Evolutionary conservation across 495 filamentous ascomycete genomes (phyloP).

Genomic region (Friedmanniomyces simplex): DNA sequence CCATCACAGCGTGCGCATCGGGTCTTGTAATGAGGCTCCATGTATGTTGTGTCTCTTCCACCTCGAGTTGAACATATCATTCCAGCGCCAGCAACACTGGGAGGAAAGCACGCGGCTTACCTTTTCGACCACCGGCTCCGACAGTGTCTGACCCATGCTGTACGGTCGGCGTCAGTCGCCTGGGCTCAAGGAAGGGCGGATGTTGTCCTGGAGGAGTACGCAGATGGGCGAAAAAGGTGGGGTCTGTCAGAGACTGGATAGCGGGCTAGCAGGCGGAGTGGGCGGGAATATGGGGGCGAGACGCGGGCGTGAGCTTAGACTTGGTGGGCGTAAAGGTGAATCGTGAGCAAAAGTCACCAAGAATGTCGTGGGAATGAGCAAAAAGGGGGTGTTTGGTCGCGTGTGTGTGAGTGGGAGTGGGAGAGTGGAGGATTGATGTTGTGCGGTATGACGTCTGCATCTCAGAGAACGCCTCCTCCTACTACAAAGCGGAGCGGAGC

Average conservation of each 20-base stretch:
- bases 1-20: neutral
- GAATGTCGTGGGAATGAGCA: neutral
- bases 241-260: conserved; percentile 6
- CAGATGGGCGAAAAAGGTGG: conserved; percentile 6
- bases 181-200: neutral
- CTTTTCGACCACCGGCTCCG: conserved; percentile 98
- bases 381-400: neutral
- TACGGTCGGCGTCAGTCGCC: neutral
- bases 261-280: neutral
- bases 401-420: neutral
- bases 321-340: neutral
- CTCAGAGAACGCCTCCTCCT: too few species aligned
- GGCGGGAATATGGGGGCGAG: neutral
- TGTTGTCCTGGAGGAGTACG: neutral
- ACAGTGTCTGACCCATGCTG: conserved; percentile 95
- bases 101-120: conserved; percentile 43
- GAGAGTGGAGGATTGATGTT: too few species aligned
- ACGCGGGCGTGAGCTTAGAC: neutral
- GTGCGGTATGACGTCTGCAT: too few species aligned
- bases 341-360: neutral
- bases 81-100: neutral
- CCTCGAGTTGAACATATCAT: neutral
- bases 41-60: too few species aligned
- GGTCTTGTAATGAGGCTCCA: too few species aligned
- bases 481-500: too few species aligned